phyloP scores from a whole-genome alignment of 176 grass and related monocot species.

The Oryza glumipatula region DNA sequence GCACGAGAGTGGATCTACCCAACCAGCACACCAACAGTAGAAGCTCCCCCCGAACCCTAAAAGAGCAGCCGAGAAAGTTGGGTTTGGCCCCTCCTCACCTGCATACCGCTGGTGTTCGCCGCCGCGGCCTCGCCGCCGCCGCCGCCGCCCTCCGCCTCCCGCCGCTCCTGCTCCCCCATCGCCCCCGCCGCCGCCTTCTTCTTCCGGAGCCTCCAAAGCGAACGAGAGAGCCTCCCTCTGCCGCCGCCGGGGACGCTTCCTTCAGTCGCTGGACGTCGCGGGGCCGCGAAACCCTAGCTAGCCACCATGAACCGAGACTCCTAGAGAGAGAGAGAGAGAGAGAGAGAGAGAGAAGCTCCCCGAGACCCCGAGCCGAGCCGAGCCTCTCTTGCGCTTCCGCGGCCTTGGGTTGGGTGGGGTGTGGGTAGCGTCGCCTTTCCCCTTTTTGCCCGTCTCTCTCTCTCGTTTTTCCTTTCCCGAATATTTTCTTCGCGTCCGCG shows the following conservation, averaged over 20 bases:
- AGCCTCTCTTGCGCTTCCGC: constrained; percentile 17
- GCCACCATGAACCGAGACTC: constrained; percentile 50
- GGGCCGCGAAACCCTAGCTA: constrained; percentile 76
- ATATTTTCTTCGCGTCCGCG: neutral
- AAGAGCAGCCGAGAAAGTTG: constrained; percentile 25
- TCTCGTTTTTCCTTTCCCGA: neutral
- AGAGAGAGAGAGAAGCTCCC: constrained; percentile 18
- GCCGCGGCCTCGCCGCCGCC: constrained; percentile 31
- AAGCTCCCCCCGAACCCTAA: constrained; percentile 28
- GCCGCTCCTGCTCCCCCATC: constrained; percentile 58
- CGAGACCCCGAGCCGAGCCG: neutral
- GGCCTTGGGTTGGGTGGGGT: neutral
- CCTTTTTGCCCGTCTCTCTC: neutral
- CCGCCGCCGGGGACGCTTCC: constrained; percentile 4
- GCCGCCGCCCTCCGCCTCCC: constrained; percentile 41
- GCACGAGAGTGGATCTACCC: constrained; percentile 41
- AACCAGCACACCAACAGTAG: constrained; percentile 6
- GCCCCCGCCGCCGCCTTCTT: neutral
- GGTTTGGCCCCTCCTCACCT: constrained; percentile 35
- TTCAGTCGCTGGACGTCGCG: constrained; percentile 26
- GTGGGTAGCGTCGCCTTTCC: constrained; percentile 42
- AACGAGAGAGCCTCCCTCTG: neutral
- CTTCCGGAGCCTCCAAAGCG: neutral
- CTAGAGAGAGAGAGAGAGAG: neutral
- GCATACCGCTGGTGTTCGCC: constrained; percentile 42